phyloP scores from a whole-genome alignment of 768 basidiomycete species.

The Multifurca ochricompacta region DNA sequence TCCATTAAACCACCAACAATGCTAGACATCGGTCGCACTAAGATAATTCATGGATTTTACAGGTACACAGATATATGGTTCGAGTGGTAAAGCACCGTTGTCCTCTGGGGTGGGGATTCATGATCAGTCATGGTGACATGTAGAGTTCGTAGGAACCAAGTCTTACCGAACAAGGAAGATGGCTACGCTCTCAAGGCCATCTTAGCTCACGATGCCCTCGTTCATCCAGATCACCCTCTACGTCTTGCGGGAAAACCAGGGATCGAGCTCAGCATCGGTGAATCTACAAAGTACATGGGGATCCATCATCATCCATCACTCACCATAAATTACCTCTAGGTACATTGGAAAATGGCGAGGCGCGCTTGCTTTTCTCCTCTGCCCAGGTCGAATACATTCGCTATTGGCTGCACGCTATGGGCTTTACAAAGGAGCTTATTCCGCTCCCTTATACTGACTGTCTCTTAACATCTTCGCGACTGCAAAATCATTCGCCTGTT shows the following conservation, averaged over 20 bases:
- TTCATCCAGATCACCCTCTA: conserved; percentile 66
- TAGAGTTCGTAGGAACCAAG: conserved; percentile 41
- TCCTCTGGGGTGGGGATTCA: not conserved
- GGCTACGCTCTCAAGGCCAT: conserved; percentile 58
- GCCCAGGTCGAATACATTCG: conserved; percentile 79
- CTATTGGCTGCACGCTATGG: conserved; percentile 75
- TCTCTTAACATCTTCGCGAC: conserved; percentile 51
- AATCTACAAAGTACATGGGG: conserved; percentile 5
- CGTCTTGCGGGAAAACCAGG: conserved; percentile 56
- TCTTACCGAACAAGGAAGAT: conserved; percentile 52
- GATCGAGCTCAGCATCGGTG: conserved; percentile 64
- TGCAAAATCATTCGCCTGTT: conserved; percentile 52
- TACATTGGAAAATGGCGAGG: conserved; percentile 62
- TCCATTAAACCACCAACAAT: conserved; percentile 8
- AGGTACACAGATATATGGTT: conserved; percentile 82
- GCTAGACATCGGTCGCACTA: conserved; percentile 37
- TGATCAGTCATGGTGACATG: conserved; percentile 3
- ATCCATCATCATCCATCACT: not conserved
- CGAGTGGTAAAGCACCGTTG: conserved; percentile 49
- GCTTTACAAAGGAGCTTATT: conserved; percentile 53
- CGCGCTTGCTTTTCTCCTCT: conserved; percentile 74
- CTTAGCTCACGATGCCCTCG: conserved; percentile 60
- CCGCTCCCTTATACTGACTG: conserved; percentile 75
- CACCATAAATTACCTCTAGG: conserved; percentile 30
- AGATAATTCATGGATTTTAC: conserved; percentile 49